Conservation (phyloP, 352 stramenopile genomes). For the Blastocystis sp. region DNA sequence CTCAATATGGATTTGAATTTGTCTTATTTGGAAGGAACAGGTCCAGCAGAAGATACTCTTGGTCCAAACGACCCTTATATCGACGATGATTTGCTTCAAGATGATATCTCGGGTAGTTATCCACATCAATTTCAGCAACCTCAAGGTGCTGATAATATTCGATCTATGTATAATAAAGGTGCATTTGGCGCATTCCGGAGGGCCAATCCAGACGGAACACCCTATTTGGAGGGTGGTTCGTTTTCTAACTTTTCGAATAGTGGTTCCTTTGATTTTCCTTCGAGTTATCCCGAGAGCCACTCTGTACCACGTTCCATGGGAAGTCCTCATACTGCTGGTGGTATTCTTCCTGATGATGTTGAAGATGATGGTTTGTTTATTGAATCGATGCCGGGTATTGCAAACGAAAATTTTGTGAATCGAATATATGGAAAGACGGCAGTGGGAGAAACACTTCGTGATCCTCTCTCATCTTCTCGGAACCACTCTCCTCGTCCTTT, state of each 20-base stretch:
- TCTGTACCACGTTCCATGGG: slow-evolving; percentile 3
- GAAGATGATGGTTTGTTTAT: slow-evolving; percentile 48
- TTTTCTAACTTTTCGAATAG: background rate
- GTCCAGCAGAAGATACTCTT: background rate
- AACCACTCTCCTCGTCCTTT: slow-evolving; percentile 8
- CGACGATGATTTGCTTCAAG: slow-evolving; percentile 49
- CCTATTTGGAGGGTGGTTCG: background rate
- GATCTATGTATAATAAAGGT: slow-evolving; percentile 17
- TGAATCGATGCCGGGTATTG: slow-evolving; percentile 25
- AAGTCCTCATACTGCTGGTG: background rate
- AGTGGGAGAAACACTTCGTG: background rate
- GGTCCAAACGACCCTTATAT: slow-evolving; percentile 4
- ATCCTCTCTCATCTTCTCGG: background rate
- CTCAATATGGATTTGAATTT: background rate
- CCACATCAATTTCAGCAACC: background rate
- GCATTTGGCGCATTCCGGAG: background rate
- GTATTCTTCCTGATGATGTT: background rate
- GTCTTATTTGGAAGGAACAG: background rate
- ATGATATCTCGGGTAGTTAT: slow-evolving; percentile 8
- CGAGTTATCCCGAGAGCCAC: slow-evolving; percentile 8
- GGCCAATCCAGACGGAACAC: background rate
- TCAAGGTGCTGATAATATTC: background rate
- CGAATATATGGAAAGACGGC: background rate
- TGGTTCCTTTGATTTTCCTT: slow-evolving; percentile 11
- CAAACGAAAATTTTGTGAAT: background rate